These are phyloP conservation scores for Pleodorina starrii DNA, from an alignment of 139 green algal genomes.

Conservation along the genomic window DNA sequence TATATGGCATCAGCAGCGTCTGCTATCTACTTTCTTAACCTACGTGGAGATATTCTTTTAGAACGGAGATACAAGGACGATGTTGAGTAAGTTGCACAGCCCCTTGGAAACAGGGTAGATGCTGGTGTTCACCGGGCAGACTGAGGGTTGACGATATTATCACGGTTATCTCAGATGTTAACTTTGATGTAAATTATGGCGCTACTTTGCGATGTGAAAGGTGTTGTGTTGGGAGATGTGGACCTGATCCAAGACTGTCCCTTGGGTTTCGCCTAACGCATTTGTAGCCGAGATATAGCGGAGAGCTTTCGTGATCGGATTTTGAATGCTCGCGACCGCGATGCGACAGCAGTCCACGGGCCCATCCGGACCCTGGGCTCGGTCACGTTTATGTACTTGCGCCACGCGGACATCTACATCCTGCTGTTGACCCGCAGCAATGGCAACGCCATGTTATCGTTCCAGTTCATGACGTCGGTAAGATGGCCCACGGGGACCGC, in stretches of 20 bases:
- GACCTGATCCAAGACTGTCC: neutral
- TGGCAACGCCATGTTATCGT: constrained; percentile 91
- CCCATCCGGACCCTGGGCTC: constrained; percentile 88
- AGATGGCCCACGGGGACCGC: constrained; percentile 24
- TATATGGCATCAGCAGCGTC: constrained; percentile 43
- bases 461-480: constrained; percentile 94
- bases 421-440: constrained; percentile 93
- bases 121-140: too few relatives aligned
- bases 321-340: constrained; percentile 81
- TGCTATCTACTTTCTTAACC: constrained; percentile 95
- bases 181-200: too few relatives aligned
- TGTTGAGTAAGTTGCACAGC: constrained; percentile 92
- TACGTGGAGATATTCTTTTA: constrained; percentile 94
- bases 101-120: too few relatives aligned
- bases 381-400: constrained; percentile 91
- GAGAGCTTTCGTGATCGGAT: constrained; percentile 93
- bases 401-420: constrained; percentile 93
- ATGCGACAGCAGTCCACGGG: constrained; percentile 53
- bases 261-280: neutral
- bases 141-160: too few relatives aligned
- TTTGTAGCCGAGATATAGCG: constrained; percentile 84
- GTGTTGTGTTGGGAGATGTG: neutral
- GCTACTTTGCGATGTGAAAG: too few relatives aligned
- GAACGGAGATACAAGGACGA: constrained; percentile 94
- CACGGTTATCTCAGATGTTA: too few relatives aligned